A percentile compares a stretch with the other conserved stretches of the same genome.
These are phyloP conservation scores for Chiua sp. DNA, from an alignment of 1,284 basidiomycete species.

Conservation along the genomic window DNA sequence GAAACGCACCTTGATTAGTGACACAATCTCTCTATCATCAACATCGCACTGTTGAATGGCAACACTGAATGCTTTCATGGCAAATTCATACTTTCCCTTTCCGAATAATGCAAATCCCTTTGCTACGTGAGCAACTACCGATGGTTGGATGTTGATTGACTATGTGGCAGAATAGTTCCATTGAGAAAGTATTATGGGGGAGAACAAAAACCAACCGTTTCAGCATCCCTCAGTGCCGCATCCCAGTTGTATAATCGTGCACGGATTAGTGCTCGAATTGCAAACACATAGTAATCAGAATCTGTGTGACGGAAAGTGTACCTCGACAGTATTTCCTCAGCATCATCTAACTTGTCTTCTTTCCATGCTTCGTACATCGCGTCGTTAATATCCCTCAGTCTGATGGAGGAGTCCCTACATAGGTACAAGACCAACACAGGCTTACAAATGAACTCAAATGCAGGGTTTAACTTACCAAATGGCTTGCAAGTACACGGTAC, in stretches of 20 bases:
- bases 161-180: neutral
- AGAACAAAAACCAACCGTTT: slow-evolving; percentile 4
- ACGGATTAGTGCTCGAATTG: slow-evolving; percentile 12
- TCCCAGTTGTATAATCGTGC: slow-evolving; percentile 10
- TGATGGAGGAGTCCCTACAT: slow-evolving; percentile 10
- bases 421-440: neutral
- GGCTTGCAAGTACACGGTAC: slow-evolving; percentile 6
- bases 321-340: slow-evolving; percentile 13
- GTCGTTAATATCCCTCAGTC: slow-evolving; percentile 6
- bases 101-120: slow-evolving; percentile 15
- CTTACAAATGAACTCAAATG: neutral
- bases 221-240: slow-evolving; percentile 13
- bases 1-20: slow-evolving; percentile 11
- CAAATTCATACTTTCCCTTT: slow-evolving; percentile 7
- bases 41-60: slow-evolving; percentile 13
- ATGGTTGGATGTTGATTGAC: slow-evolving; percentile 16
- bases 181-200: neutral
- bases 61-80: slow-evolving; percentile 6
- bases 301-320: slow-evolving; percentile 3
- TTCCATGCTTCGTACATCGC: slow-evolving; percentile 9
- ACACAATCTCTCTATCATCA: slow-evolving; percentile 10
- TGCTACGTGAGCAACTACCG: slow-evolving; percentile 12
- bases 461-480: neutral
- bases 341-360: slow-evolving; percentile 10
- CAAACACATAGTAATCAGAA: slow-evolving; percentile 4